Conservation (phyloP, 148 eudicot species). For the Mesembryanthemum crystallinum region DNA sequence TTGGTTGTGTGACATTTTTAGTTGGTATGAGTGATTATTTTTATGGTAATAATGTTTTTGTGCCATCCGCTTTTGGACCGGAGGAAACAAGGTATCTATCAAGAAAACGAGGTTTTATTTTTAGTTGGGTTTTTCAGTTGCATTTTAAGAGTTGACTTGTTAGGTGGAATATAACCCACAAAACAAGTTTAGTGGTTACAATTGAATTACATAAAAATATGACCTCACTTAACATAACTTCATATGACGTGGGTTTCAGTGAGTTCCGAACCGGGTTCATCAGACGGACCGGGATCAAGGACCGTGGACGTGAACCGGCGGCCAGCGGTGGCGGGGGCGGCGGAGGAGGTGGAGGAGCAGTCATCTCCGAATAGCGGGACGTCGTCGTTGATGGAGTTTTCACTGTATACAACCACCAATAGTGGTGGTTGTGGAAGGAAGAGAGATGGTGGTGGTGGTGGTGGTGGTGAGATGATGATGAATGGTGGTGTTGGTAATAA, state of each 20-base stretch:
- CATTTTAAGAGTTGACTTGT: constrained; percentile 20
- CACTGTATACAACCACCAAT: constrained; percentile 31
- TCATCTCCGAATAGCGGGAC: constrained; percentile 64
- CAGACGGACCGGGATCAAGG: constrained; percentile 33
- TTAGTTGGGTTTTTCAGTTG: background rate
- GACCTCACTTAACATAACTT: background rate
- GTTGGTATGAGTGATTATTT: too few relatives aligned
- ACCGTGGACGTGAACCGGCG: constrained; percentile 30
- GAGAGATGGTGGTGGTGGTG: constrained; percentile 21
- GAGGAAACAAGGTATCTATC: too few relatives aligned
- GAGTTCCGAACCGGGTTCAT: constrained; percentile 49
- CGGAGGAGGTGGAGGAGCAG: constrained; percentile 29
- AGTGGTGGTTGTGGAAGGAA: constrained; percentile 17
- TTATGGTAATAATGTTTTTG: too few relatives aligned
- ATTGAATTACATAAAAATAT: too few relatives aligned
- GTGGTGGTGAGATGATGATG: background rate
- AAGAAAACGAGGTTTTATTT: too few relatives aligned
- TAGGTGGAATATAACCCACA: constrained; percentile 13
- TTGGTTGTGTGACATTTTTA: too few relatives aligned
- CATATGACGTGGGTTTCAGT: constrained; percentile 35
- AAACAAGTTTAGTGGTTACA: background rate
- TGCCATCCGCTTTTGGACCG: too few relatives aligned
- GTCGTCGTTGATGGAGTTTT: constrained; percentile 68
- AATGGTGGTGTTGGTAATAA: background rate
- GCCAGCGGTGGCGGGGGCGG: constrained; percentile 32